Conservation (phyloP, 2,329 filamentous ascomycete species). For the Penicillium sp. region DNA sequence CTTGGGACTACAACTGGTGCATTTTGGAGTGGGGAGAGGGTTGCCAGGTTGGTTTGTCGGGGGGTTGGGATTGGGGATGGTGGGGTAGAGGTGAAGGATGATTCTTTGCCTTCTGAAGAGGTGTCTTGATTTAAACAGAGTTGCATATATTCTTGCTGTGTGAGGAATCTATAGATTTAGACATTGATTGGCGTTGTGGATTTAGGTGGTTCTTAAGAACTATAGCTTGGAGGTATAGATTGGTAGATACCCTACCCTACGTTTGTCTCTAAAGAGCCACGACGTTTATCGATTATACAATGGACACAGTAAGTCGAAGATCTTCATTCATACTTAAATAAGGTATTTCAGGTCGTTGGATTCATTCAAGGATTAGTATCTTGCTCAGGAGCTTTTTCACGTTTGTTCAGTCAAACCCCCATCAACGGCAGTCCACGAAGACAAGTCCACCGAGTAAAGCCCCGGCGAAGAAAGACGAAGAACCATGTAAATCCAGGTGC, state of each 20-base stretch:
- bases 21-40: constrained; percentile 84
- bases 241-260: background rate
- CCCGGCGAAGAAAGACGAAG: background rate
- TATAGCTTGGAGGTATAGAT: background rate
- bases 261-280: background rate
- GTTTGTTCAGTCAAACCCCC: background rate
- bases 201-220: background rate
- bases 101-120: constrained; percentile 30
- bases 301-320: background rate
- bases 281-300: background rate
- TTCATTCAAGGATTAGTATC: constrained; percentile 25
- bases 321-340: constrained; percentile 4
- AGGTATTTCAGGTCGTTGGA: constrained; percentile 11
- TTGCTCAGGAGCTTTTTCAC: constrained; percentile 10
- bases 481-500: background rate
- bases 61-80: constrained; percentile 26
- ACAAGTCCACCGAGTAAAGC: background rate
- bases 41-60: constrained; percentile 56
- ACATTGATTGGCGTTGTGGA: background rate
- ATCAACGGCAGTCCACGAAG: background rate
- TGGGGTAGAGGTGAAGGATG: constrained; percentile 22
- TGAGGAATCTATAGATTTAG: background rate
- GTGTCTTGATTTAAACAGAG: background rate
- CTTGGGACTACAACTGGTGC: constrained; percentile 86
- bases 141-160: background rate